phyloP scores from a whole-genome alignment of 495 filamentous ascomycete genomes.

The Pyrenula aspistea region DNA sequence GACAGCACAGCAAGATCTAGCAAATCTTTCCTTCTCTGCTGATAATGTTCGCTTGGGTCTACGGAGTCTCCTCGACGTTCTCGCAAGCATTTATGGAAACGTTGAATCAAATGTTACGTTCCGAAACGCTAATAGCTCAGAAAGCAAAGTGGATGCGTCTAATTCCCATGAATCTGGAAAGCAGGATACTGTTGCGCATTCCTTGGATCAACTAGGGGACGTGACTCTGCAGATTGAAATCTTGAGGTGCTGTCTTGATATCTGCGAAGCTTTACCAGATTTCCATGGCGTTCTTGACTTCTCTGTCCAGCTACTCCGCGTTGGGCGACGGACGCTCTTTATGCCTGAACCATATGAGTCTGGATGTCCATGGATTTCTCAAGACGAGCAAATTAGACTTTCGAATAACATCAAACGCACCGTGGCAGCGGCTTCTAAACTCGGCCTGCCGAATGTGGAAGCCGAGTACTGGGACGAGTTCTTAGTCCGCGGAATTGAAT shows the following conservation, averaged over 20 bases:
- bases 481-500: slow-evolving; percentile 67
- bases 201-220: slow-evolving; percentile 29
- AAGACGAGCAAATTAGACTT: slow-evolving; percentile 76
- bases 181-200: background rate
- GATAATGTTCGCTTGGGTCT: slow-evolving; percentile 63
- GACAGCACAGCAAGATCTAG: slow-evolving; percentile 4
- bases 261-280: slow-evolving; percentile 88
- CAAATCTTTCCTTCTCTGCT: slow-evolving; percentile 42
- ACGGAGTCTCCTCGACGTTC: slow-evolving; percentile 39
- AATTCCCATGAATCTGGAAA: background rate
- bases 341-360: slow-evolving; percentile 34
- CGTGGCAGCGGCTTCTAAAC: slow-evolving; percentile 55
- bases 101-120: background rate
- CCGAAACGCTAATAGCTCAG: background rate
- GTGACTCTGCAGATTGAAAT: slow-evolving; percentile 69
- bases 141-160: background rate
- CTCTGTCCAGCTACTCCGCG: slow-evolving; percentile 70
- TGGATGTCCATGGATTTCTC: slow-evolving; percentile 53
- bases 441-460: slow-evolving; percentile 55
- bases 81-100: slow-evolving; percentile 35
- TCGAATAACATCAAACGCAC: slow-evolving; percentile 76
- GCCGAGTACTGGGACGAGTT: slow-evolving; percentile 97
- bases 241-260: slow-evolving; percentile 70
- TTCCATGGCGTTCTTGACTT: slow-evolving; percentile 79
- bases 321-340: slow-evolving; percentile 62